Evolutionary conservation across 805 yeast species (phyloP).

Genomic region (Starmerella davenportii): DNA sequence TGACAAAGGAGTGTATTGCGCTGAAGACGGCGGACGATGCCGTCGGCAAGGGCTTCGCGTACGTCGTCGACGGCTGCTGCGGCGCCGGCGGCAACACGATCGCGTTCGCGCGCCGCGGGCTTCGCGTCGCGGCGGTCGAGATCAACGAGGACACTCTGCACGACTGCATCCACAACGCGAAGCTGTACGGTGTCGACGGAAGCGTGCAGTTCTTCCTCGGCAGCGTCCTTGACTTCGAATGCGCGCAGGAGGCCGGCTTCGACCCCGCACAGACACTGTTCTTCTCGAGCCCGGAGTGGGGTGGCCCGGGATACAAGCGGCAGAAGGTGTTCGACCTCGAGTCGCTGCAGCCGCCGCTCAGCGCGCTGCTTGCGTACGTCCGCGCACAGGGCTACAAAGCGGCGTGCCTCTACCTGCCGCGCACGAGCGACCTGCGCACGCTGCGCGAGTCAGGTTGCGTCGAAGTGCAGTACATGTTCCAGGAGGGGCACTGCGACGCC

Average conservation of each 20-base stretch:
- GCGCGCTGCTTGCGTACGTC: conserved; percentile 6
- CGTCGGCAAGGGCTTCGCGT: conserved; percentile 7
- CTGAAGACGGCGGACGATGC: conserved; percentile 19
- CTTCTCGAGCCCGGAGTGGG: conserved; percentile 19
- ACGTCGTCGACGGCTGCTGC: conserved; percentile 50
- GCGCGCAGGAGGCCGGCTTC: conserved; percentile 3
- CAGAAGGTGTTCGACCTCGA: conserved; percentile 12
- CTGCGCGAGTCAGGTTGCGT: conserved; percentile 11
- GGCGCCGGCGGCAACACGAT: conserved; percentile 83
- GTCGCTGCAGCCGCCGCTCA: conserved; percentile 11
- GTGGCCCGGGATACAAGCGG: conserved; percentile 15
- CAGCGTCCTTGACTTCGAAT: conserved; percentile 30
- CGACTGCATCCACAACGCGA: conserved; percentile 35
- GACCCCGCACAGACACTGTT: conserved; percentile 10
- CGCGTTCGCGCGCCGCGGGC: conserved; percentile 40
- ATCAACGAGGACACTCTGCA: conserved; percentile 11
- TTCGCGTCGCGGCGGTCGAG: conserved; percentile 18
- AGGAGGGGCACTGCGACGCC: conserved; percentile 9
- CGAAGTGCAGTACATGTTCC: conserved; percentile 11
- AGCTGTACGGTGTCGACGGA: conserved; percentile 32
- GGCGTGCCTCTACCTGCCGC: conserved; percentile 12
- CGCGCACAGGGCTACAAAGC: conserved; percentile 3
- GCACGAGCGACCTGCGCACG: conserved; percentile 12
- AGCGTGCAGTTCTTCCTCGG: conserved; percentile 30
- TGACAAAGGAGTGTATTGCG: conserved; percentile 72